Conservation (phyloP, 306 rosid species). For the Hippophae rhamnoides region DNA sequence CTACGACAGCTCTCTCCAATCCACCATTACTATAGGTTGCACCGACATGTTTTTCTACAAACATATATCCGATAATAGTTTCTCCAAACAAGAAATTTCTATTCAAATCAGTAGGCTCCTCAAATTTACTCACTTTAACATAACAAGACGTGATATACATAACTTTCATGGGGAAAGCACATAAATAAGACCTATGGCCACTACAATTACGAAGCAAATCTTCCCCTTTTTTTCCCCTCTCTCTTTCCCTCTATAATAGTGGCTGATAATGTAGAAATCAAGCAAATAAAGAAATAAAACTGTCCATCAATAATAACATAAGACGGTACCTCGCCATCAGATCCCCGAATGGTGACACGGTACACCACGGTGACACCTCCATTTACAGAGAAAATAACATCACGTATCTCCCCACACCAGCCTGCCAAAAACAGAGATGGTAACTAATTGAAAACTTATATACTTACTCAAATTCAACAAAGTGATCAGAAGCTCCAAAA, state of each 20-base stretch:
- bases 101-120: too few relatives aligned
- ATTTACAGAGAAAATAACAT: constrained; percentile 88
- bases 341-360: constrained; percentile 87
- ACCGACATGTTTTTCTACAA: too few relatives aligned
- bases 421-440: constrained; percentile 37
- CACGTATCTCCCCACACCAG: constrained; percentile 98
- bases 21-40: too few relatives aligned
- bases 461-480: too few relatives aligned
- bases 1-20: too few relatives aligned
- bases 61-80: too few relatives aligned
- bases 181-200: background rate
- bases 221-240: background rate
- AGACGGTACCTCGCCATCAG: constrained; percentile 80
- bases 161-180: background rate
- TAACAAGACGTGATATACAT: too few relatives aligned
- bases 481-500: background rate
- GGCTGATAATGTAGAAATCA: background rate
- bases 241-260: background rate
- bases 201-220: background rate
- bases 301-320: background rate
- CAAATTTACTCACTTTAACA: too few relatives aligned
- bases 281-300: background rate
- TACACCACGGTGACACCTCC: constrained; percentile 88
- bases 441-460: constrained; percentile 1
- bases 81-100: too few relatives aligned